These are phyloP conservation scores for Alternaria gaisen DNA, from an alignment of 2,329 filamentous ascomycete species.

Conservation along the genomic window DNA sequence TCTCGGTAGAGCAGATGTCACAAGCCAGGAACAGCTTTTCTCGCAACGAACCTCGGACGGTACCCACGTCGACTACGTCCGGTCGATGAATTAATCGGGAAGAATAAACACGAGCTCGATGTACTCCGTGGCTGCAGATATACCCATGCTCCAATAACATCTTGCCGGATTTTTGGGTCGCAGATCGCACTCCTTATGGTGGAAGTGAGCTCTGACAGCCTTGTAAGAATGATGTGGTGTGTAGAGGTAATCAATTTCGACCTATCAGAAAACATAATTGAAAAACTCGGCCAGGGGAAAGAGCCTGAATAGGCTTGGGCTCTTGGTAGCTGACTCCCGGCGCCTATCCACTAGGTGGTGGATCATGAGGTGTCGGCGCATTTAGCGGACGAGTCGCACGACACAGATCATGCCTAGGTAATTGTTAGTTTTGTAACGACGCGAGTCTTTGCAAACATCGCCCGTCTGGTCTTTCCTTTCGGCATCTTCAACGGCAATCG, in stretches of 20 bases:
- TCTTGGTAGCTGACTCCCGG: constrained; percentile 11
- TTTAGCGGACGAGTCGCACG: constrained; percentile 12
- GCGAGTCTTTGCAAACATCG: neutral
- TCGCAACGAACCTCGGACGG: constrained; percentile 27
- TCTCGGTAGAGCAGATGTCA: constrained; percentile 16
- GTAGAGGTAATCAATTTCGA: neutral
- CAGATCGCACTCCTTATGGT: constrained; percentile 19
- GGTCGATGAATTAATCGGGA: constrained; percentile 24
- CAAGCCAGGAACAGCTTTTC: constrained; percentile 24
- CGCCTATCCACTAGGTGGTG: constrained; percentile 10
- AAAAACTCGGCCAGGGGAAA: constrained; percentile 19
- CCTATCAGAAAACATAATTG: constrained; percentile 16
- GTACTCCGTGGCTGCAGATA: constrained; percentile 31
- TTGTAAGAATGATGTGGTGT: constrained; percentile 4
- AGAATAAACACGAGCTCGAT: constrained; percentile 7
- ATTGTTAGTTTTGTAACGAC: neutral
- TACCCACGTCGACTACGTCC: constrained; percentile 16
- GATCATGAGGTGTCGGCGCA: constrained; percentile 19
- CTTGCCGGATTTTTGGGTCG: constrained; percentile 7
- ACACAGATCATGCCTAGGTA: neutral
- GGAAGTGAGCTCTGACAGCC: constrained; percentile 4
- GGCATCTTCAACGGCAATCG: neutral
- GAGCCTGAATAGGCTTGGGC: constrained; percentile 8
- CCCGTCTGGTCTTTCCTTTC: neutral
- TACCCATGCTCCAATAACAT: constrained; percentile 19